Base-by-base conservation (phyloP, 176 grass and related monocot species). In the Alopecurus myosuroides region DNA sequence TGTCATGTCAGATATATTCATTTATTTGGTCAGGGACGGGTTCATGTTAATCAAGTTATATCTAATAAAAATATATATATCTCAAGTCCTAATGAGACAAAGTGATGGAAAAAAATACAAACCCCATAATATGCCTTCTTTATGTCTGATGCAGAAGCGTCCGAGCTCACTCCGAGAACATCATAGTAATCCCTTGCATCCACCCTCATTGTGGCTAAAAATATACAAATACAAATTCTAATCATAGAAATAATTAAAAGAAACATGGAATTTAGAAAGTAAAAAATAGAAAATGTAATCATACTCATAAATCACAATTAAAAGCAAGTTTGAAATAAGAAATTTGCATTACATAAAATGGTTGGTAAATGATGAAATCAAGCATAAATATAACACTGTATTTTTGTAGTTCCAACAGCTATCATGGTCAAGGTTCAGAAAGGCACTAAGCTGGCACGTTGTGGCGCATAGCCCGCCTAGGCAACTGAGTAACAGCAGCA, bases 61-160 rank as follows among this genome's bases (percentile, higher is more conserved):
- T 61, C 4, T 13, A 50, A 70, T 51, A 26, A 68, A 80, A 48
- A 82, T n/a, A 51, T 29, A 14, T 31, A 79, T 69, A 36, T 70
- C 19, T 23, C 42, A 78, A 45, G 34, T 15, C 57, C 51, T 69
- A 85, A 30, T 26, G 73, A 66, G 22, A 53, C 28, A 70, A 81
- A 20, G 31, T 70, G 50, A 81, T 11, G 15, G 73, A 69, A 20
- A 46, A n/a, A 85, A 49, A 69, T 78, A 15, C 41, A 44, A 91
- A 97, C 95, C 88, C 23, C 84, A 91, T 97, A 94, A 91, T 97
- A 97, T 77, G 92, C 86, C 77, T 91, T 97, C 86, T 97, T 97
- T 76, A 97, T 89, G 30, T 94, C 90, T 2, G 92, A 87, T 18
- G 84, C 35, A 75, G 81, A 87, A 76, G 92, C 90, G 75, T 89